phyloP scores from a whole-genome alignment of 192 early-diverging fungal species.

The Funneliformis mosseae region DNA sequence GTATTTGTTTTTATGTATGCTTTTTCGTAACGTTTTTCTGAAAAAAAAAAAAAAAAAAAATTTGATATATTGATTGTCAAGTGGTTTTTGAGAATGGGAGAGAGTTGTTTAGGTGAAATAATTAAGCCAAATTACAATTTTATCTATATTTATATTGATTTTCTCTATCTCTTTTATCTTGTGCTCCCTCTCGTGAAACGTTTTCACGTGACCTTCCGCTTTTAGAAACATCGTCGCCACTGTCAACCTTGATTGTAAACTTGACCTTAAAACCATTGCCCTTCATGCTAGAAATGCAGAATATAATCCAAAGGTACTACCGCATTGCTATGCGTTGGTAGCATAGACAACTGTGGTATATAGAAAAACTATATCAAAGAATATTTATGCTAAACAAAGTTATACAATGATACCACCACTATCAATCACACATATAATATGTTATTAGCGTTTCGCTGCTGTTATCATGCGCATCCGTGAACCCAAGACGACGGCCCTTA shows the following conservation, averaged over 20 bases:
- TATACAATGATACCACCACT: constrained; percentile 23
- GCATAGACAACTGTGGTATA: constrained; percentile 31
- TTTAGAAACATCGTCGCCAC: constrained; percentile 97
- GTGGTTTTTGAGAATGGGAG: background rate
- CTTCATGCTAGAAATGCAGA: constrained; percentile 99
- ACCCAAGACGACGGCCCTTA: constrained; percentile 98
- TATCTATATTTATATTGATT: constrained; percentile 1
- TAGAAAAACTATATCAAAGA: constrained; percentile 14
- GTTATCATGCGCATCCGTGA: constrained; percentile 99
- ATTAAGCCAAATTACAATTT: background rate
- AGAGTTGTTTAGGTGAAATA: background rate
- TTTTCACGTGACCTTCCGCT: constrained; percentile 13
- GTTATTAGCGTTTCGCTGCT: constrained; percentile 93
- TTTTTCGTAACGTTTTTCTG: background rate
- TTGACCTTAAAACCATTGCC: constrained; percentile 98
- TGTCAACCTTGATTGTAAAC: constrained; percentile 94
- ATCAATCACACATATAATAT: background rate
- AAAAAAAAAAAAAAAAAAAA: background rate
- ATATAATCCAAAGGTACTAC: constrained; percentile 97
- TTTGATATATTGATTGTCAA: background rate
- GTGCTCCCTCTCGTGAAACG: constrained; percentile 7
- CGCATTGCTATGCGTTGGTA: constrained; percentile 32
- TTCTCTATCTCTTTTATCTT: constrained; percentile 7
- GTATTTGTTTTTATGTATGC: background rate
- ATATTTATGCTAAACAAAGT: constrained; percentile 7